These are phyloP conservation scores for Onygenales sp. DNA, from an alignment of 2,329 filamentous ascomycete genomes.

Conservation along the genomic window DNA sequence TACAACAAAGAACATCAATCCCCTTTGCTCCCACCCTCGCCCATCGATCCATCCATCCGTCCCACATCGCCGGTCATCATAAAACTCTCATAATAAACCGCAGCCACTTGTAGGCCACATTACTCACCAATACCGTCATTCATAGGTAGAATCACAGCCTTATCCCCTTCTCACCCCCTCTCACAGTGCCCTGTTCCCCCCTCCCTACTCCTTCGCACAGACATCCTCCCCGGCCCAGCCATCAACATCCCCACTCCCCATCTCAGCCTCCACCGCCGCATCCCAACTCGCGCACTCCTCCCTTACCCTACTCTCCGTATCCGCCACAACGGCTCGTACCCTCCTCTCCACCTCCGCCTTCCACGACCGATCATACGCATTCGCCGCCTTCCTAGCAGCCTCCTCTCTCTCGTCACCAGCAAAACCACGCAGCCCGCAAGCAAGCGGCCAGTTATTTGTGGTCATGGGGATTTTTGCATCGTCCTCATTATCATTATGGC, in stretches of 20 bases:
- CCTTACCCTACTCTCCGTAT: constrained; percentile 12
- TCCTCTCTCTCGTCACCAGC: background rate
- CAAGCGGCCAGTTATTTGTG: constrained; percentile 1
- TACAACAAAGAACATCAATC: no score
- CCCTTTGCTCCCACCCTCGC: no score
- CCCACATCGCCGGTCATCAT: no score
- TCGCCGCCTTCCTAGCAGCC: background rate
- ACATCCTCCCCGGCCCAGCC: constrained; percentile 4
- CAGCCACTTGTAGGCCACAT: no score
- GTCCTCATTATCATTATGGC: background rate
- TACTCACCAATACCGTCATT: no score
- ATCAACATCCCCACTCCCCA: constrained; percentile 13
- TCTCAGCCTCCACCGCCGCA: constrained; percentile 11
- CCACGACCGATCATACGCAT: constrained; percentile 11
- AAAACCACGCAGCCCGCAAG: background rate
- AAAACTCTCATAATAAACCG: no score
- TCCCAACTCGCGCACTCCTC: constrained; percentile 18
- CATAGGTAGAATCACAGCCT: no score
- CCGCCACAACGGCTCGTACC: constrained; percentile 7
- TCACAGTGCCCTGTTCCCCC: background rate
- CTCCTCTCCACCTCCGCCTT: constrained; percentile 14
- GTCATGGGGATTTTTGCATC: background rate
- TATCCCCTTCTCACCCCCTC: no score
- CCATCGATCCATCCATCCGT: no score
- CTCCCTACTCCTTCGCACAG: background rate